Evolutionary conservation across 2,329 filamentous ascomycete species (phyloP), one percentile per base, ranked within the genome.

Genomic region (Pseudogymnoascus sp.): DNA sequence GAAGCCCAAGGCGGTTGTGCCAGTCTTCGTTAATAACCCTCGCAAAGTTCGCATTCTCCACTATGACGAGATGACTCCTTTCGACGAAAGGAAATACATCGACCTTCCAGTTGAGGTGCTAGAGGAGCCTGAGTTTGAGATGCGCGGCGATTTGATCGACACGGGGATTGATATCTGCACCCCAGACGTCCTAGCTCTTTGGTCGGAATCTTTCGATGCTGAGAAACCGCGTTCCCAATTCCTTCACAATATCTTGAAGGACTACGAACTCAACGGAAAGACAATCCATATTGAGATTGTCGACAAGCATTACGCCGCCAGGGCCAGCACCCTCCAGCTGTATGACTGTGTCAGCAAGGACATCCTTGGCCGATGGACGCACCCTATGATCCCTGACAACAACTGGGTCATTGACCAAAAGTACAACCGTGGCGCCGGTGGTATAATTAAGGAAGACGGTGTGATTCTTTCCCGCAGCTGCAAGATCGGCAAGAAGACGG

Each of bases 191-290:
- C 82, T 97, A 44, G 92, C 92, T 6, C 78, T 97, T 63, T 99
- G 94, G 91, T 94, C 92, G 7, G 94, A 99, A 76, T 96, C 92
- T 72, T 99, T 97, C 70, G 93, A 99, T 74, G 97, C 96, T 74
- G 92, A 97, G 73, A 82, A 92, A 6, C 91, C 93, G 1, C 84
- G 92, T 61, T 88, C 88, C 69, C 91, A 96, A 70, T 97, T 96
- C 70, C 77, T 99, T 36, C 90, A 92, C 72, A 92, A 92, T 63
- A 92, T 97, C 1, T 78, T 99, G 61, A 97, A 97, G 77, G 94
- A 99, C 73, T 96, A 91, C 78, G 94, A 99, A 73, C 80, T 97
- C 62, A 97, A 97, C 74, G 92, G 92, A 63, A 96, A 97, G 78
- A 92, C 91, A n/a, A 91, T 99, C 60, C 92, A 97, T 73, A 89